Evolutionary conservation across 2,329 filamentous ascomycete species (phyloP), one percentile per base, ranked within the genome.

Genomic region (Gliomastix tumulicola): DNA sequence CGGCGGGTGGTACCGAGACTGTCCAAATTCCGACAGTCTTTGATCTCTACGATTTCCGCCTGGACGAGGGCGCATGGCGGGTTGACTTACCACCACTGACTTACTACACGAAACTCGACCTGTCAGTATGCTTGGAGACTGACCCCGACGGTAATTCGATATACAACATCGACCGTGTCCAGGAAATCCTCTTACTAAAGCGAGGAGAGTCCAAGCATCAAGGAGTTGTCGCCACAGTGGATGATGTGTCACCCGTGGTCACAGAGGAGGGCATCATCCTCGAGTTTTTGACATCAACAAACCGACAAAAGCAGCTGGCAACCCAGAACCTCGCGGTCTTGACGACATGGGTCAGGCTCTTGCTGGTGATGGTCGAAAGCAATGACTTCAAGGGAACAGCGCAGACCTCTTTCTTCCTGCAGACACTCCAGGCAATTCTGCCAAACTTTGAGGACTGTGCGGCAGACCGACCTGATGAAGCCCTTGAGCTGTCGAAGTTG

Each of bases 31-130:
- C 82, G 1, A 88, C 84, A 4, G 74, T 97, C 7, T 95, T 97
- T 51, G 88, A 96, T 45, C 71, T 97, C 17, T 92, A 94, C 49
- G 92, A 98, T 60, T 97, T 97, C 50, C 74, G 92, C 41, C 59
- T 72, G 3, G 55, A 68, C 16, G 69, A 70, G 32, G 66, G 58
- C 13, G 52, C 66, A n/a, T 77, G 74, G 65, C 57, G 65, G 18
- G 56, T 65, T 5, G 53, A 71, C 3, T 57, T 73, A 3, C 77
- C 79, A 4, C 56, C 67, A 6, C 63, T 84, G 16, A 61, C 67
- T 28, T 75, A 75, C 42, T 82, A 89, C 42, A 63, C 65, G 15
- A 79, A 80, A 30, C 56, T 94, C 18, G 79, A 89, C 45, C 62
- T 94, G 33, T 69, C 73, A 4, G 64, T 75, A 2, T 90, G 83